phyloP scores from a whole-genome alignment of 305 asterid species.

The Ajuga reptans region DNA sequence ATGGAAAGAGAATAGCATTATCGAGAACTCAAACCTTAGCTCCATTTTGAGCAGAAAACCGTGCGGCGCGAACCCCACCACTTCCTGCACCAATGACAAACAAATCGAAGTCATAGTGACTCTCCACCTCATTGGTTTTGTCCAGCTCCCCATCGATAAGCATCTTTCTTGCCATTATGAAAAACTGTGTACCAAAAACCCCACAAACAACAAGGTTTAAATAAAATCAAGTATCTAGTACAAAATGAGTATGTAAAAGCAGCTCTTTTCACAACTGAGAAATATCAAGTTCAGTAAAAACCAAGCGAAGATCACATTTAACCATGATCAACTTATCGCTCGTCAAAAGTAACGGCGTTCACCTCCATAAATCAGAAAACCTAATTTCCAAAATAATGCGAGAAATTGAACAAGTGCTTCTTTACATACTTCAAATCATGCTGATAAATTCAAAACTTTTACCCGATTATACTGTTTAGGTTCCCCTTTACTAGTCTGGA shows the following conservation, averaged over 20 bases:
- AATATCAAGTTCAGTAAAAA: background rate
- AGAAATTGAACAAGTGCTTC: background rate
- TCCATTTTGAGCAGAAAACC: slow-evolving; percentile 86
- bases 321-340: slow-evolving; percentile 5
- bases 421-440: background rate
- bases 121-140: slow-evolving; percentile 36
- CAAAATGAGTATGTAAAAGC: slow-evolving; percentile 4
- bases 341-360: background rate
- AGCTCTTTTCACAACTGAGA: background rate
- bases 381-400: background rate
- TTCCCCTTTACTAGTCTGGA: too few relatives aligned
- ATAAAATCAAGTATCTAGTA: slow-evolving; percentile 14
- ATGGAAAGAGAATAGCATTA: slow-evolving; percentile 11
- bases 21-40: slow-evolving; percentile 54
- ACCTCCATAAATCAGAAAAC: background rate
- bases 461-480: background rate
- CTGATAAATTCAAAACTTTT: background rate
- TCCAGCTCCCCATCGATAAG: slow-evolving; percentile 63
- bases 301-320: slow-evolving; percentile 14
- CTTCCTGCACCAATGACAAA: slow-evolving; percentile 98
- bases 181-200: slow-evolving; percentile 27
- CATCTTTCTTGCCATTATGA: slow-evolving; percentile 85
- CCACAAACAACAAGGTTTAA: slow-evolving; percentile 21
- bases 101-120: slow-evolving; percentile 69
- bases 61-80: slow-evolving; percentile 92